Evolutionary conservation across 345 rosid genomes (phyloP).

Genomic region (Aethionema arabicum): DNA sequence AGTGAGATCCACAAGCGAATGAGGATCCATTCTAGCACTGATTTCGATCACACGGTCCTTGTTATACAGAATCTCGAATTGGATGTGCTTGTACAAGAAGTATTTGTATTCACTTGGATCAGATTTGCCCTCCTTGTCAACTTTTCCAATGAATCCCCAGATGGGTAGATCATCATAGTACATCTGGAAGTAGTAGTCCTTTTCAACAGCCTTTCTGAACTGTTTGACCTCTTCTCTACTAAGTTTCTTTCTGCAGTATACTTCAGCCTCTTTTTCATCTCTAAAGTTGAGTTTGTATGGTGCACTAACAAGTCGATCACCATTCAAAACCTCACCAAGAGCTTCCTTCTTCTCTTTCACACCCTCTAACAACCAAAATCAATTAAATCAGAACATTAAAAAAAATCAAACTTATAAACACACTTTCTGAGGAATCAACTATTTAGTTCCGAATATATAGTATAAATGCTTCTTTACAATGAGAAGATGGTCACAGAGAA

Average conservation of each 20-base stretch:
- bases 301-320: slow-evolving; percentile 83
- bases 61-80: slow-evolving; percentile 60
- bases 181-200: slow-evolving; percentile 86
- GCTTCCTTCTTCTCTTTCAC: slow-evolving; percentile 86
- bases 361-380: slow-evolving; percentile 40
- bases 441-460: no score
- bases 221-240: slow-evolving; percentile 54
- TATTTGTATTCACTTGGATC: slow-evolving; percentile 56
- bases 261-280: slow-evolving; percentile 63
- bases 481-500: no score
- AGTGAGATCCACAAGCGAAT: slow-evolving; percentile 53
- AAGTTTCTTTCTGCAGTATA: slow-evolving; percentile 63
- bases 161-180: slow-evolving; percentile 73
- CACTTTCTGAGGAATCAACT: no score
- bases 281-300: slow-evolving; percentile 75
- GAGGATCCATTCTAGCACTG: slow-evolving; percentile 53
- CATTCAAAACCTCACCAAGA: slow-evolving; percentile 84
- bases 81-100: slow-evolving; percentile 62
- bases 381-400: no score
- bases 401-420: no score
- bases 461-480: no score
- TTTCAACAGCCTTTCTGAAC: slow-evolving; percentile 62
- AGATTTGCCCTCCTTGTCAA: slow-evolving; percentile 57
- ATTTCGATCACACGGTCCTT: slow-evolving; percentile 69
- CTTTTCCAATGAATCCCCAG: slow-evolving; percentile 75